Evolutionary conservation across 495 filamentous ascomycete species (phyloP), one percentile per base, ranked within the genome.

Genomic region (Hypoxylon intermedium): DNA sequence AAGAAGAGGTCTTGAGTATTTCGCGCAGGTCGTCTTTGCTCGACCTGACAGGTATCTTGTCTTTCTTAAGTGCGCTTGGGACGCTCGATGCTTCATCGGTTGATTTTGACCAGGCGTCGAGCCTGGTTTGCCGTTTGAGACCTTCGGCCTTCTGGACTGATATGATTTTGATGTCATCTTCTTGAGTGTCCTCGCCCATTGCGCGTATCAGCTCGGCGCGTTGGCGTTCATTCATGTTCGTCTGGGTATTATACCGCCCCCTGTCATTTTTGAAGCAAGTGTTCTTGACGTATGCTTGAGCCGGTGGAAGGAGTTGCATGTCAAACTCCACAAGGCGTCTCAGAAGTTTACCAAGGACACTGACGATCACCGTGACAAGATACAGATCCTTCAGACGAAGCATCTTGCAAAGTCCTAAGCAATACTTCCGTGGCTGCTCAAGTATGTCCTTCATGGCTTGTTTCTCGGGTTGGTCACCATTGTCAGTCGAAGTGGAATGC

Each of bases 331-430:
- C 85, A 13, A 96, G 72, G 15, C 90, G 85, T 4, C 81, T 79
- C 37, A 97, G 81, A 21, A 97, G 79, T 69, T 93, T 57, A 21
- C 77, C 74, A 40, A 83, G 67, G 19, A 83, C 70, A 13, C 75
- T 85, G 42, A 92, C 89, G 48, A 90, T 83, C 9, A 87, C 88
- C 12, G 77, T 82, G 48, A 89, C 84, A n/a, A 97, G 82, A 61
- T 89, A 96, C 28, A 84, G 81, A 71, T 97, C 93, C 56, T 90
- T 85, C 3, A 97, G 77, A 55, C 92, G 82, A 9, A 97, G 77
- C 90, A 92, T 93, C 69, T 88, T 89, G 9, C 87, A 85, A 73
- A 96, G 85, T 12, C 77, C 81, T 63, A 79, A 78, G 70, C 91
- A 86, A 9, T 87, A 83, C 40, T 69, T 66, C 7, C 82, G 86